Evolutionary conservation across 2,329 filamentous ascomycete species (phyloP).

Genomic region (Pseudocercospora pini-densiflorae): DNA sequence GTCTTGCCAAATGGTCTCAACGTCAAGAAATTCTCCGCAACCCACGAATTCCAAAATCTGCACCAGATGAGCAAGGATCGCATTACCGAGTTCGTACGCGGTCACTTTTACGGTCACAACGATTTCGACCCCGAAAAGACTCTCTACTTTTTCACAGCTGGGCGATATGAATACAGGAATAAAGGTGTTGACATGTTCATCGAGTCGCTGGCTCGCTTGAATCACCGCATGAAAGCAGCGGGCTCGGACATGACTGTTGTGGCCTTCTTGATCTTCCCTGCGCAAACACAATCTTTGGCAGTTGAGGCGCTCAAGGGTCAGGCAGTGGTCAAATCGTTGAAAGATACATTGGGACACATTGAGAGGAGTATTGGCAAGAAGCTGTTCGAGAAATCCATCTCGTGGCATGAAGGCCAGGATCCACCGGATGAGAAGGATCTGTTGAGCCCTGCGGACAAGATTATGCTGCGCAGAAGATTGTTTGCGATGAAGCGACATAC

Average conservation of each 20-base stretch:
- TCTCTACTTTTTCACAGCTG: slow-evolving; percentile 95
- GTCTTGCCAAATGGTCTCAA: slow-evolving; percentile 96
- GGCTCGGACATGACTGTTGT: slow-evolving; percentile 94
- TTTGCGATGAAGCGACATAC: slow-evolving; percentile 96
- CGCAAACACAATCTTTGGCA: slow-evolving; percentile 91
- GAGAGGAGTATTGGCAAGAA: slow-evolving; percentile 90
- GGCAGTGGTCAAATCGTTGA: slow-evolving; percentile 93
- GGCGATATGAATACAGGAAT: slow-evolving; percentile 96
- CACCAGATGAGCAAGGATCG: slow-evolving; percentile 97
- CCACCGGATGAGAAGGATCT: slow-evolving; percentile 97
- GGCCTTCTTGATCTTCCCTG: slow-evolving; percentile 98
- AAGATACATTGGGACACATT: slow-evolving; percentile 91
- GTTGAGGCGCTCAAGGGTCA: slow-evolving; percentile 97
- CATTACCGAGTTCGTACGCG: slow-evolving; percentile 97
- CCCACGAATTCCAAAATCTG: slow-evolving; percentile 98
- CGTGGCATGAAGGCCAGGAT: slow-evolving; percentile 93
- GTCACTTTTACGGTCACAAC: slow-evolving; percentile 98
- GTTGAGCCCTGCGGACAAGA: slow-evolving; percentile 87
- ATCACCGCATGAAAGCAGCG: slow-evolving; percentile 83
- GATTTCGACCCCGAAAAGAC: slow-evolving; percentile 98
- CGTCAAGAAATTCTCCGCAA: slow-evolving; percentile 96
- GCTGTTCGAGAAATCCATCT: slow-evolving; percentile 90
- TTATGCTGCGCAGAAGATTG: slow-evolving; percentile 84
- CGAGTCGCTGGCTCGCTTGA: slow-evolving; percentile 90
- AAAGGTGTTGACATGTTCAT: slow-evolving; percentile 99